These are phyloP conservation scores for Ploettnerulaceae sp. DNA, from an alignment of 2,329 filamentous ascomycete genomes.

Conservation along the genomic window DNA sequence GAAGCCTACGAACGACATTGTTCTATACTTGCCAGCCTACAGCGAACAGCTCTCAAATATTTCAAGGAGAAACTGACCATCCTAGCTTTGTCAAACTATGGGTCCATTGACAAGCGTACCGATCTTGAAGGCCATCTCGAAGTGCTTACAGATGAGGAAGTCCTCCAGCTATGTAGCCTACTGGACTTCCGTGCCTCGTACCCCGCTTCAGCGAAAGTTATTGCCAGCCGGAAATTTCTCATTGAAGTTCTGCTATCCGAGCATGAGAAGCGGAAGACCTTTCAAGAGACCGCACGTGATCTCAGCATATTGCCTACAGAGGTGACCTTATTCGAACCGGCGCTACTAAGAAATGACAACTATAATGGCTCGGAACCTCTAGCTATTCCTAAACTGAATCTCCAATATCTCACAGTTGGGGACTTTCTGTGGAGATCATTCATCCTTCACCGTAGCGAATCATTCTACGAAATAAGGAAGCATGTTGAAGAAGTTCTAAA, in stretches of 20 bases:
- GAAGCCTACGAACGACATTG: slow-evolving; percentile 81
- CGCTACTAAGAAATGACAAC: slow-evolving; percentile 72
- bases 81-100: slow-evolving; percentile 86
- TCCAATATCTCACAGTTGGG: slow-evolving; percentile 91
- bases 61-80: slow-evolving; percentile 92
- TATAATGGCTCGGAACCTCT: slow-evolving; percentile 86
- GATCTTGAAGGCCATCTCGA: slow-evolving; percentile 76
- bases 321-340: slow-evolving; percentile 69
- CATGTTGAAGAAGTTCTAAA: slow-evolving; percentile 81
- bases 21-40: slow-evolving; percentile 68
- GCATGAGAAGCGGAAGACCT: slow-evolving; percentile 74
- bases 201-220: slow-evolving; percentile 63
- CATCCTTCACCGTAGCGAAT: slow-evolving; percentile 80
- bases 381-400: slow-evolving; percentile 87
- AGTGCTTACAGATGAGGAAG: slow-evolving; percentile 67
- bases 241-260: slow-evolving; percentile 68
- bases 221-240: slow-evolving; percentile 58
- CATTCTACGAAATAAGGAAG: slow-evolving; percentile 89
- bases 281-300: slow-evolving; percentile 70
- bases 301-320: slow-evolving; percentile 83
- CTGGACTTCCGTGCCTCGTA: slow-evolving; percentile 81
- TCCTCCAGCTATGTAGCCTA: slow-evolving; percentile 61
- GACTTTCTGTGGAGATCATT: slow-evolving; percentile 98
- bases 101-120: slow-evolving; percentile 71
- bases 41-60: slow-evolving; percentile 70